Evolutionary conservation across 1,284 basidiomycete species (phyloP).

Genomic region (Leucoagaricus sp.): DNA sequence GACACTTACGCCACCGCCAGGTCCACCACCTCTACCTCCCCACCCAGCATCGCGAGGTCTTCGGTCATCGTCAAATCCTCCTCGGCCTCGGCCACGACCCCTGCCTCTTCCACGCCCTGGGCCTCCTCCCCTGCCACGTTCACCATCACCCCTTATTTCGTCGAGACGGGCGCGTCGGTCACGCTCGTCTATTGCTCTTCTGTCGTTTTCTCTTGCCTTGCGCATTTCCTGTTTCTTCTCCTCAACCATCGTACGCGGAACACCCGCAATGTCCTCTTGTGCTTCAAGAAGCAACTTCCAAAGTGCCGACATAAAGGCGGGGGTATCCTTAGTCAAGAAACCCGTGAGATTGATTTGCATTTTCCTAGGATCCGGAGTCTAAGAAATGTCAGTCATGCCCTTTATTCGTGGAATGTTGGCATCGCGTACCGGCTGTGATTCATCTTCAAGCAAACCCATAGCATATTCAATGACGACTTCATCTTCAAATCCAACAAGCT

Average conservation of each 20-base stretch:
- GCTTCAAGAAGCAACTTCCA: conserved; percentile 93
- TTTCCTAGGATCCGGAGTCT: conserved; percentile 91
- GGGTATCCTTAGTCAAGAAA: conserved; percentile 83
- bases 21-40: conserved; percentile 41
- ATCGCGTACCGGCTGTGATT: conserved; percentile 69
- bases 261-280: conserved; percentile 85
- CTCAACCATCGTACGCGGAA: conserved; percentile 93
- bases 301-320: conserved; percentile 83
- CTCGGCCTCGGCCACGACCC: conserved; percentile 43
- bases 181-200: conserved; percentile 67
- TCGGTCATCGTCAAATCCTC: conserved; percentile 36
- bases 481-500: conserved; percentile 93
- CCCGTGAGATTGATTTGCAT: conserved; percentile 95
- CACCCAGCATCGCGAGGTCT: conserved; percentile 40
- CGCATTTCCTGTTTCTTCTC: conserved; percentile 96
- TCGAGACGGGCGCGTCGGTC: conserved; percentile 69
- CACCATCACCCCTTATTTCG: conserved; percentile 56
- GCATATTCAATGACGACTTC: conserved; percentile 97
- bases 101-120: conserved; percentile 45
- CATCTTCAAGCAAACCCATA: conserved; percentile 89
- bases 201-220: conserved; percentile 70
- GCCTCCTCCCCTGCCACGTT: conserved; percentile 47
- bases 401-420: neutral
- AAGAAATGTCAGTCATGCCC: conserved; percentile 11
- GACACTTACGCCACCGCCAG: conserved; percentile 47